Evolutionary conservation across 768 basidiomycete species (phyloP), one percentile per base, ranked within the genome.

Genomic region (Pleurotus platypus): DNA sequence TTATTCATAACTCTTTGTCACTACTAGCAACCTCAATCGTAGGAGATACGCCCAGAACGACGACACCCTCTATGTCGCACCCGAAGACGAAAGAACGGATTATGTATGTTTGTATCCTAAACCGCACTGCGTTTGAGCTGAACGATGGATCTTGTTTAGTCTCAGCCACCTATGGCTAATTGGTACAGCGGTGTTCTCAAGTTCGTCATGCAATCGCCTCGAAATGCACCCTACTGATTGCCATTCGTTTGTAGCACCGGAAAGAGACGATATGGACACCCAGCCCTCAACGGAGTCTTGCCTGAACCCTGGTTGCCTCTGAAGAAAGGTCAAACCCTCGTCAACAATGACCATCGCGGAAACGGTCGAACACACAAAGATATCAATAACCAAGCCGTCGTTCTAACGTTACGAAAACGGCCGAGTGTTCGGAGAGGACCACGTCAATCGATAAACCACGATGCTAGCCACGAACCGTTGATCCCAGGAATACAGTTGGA

Each of bases 161-260:
- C 92, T 0, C 96, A 98, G 70, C 95, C 96, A 0, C 96, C 96
- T 0, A 94, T 98, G 92, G 87, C 90, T 12, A 92, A 92, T 63
- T 95, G 92, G 86, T 98, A 93, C 69, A 81, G 80, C 45, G 96
- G 96, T 0, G 92, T 98, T 18, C 76, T 98, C 12, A 96, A 96
- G 92, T 92, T 68, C 62, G 77, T 63, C 48, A 51, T 35, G 20
- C 2, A 42, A 11, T 45, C 46, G 15, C 57, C 20, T 49, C 7
- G 18, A 24, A 3, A 22, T 30, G 12, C 7, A 45, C 42, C 9
- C 13, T 9, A 18, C 46, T 64, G 3, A 58, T n/a, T 35, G 39
- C 57, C 60, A 47, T 51, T 22, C 42, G 12, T 26, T 43, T 39
- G 35, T 60, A 94, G 92, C 67, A 97, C 94, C n/a, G 94, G 94